Evolutionary conservation across 495 filamentous ascomycete genomes (phyloP).

Genomic region (Tuber aestivum): DNA sequence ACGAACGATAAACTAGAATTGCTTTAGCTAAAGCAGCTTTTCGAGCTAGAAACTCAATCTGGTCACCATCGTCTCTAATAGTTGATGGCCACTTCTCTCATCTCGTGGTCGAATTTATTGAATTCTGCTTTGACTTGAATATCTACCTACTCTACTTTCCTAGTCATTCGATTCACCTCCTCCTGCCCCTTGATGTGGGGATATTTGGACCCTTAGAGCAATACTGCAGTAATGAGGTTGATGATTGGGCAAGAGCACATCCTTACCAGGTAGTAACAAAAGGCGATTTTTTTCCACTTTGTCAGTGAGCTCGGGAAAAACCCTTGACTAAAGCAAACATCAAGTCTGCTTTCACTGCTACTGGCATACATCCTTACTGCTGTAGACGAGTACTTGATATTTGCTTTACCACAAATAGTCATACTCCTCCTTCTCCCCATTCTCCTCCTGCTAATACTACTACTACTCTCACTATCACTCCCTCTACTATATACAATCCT

Average conservation of each 20-base stretch:
- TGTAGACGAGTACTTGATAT: constrained; percentile 6
- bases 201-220: constrained; percentile 5
- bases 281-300: constrained; percentile 20
- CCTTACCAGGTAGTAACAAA: constrained; percentile 5
- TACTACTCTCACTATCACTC: neutral
- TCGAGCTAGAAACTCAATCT: constrained; percentile 6
- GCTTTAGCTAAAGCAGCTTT: constrained; percentile 11
- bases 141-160: no score
- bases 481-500: no score
- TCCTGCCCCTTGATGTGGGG: no score
- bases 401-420: neutral
- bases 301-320: neutral
- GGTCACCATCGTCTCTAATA: constrained; percentile 6
- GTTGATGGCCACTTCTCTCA: no score
- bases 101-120: no score
- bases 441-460: constrained; percentile 7
- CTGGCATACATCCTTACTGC: constrained; percentile 10
- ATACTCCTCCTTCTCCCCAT: neutral
- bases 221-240: constrained; percentile 17
- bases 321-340: constrained; percentile 19
- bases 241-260: constrained; percentile 12
- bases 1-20: constrained; percentile 14
- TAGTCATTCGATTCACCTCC: no score
- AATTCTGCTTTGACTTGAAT: no score
- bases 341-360: constrained; percentile 12